phyloP scores from a whole-genome alignment of 768 basidiomycete species.

The Naganishia vishniacii region DNA sequence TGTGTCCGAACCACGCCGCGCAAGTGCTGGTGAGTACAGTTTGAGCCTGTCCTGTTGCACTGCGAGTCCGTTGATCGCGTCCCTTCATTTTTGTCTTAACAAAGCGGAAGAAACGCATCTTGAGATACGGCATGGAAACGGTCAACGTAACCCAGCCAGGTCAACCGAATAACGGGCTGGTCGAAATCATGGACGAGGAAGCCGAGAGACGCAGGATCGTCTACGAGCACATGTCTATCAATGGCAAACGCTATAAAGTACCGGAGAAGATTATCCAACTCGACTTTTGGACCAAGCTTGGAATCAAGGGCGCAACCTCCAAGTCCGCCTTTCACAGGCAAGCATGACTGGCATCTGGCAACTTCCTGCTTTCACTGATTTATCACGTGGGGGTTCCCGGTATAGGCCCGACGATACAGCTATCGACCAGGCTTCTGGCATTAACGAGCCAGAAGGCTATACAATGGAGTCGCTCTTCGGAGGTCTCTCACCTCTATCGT shows the following conservation, averaged over 20 bases:
- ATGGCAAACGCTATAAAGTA: constrained; percentile 78
- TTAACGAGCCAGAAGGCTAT: neutral
- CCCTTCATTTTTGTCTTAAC: neutral
- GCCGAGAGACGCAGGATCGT: constrained; percentile 28
- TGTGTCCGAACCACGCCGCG: constrained; percentile 91
- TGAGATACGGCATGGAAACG: constrained; percentile 61
- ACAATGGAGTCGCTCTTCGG: constrained; percentile 24
- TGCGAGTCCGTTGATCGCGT: neutral
- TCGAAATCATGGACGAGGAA: constrained; percentile 69
- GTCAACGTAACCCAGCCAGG: constrained; percentile 70
- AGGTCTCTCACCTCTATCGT: constrained; percentile 26
- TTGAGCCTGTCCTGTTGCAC: neutral
- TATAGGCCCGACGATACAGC: neutral
- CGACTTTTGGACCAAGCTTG: constrained; percentile 83
- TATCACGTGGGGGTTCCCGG: neutral
- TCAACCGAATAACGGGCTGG: constrained; percentile 83
- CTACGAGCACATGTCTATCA: constrained; percentile 45
- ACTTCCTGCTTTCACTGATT: neutral
- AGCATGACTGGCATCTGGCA: neutral
- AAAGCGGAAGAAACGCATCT: constrained; percentile 74
- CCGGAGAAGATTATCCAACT: constrained; percentile 86
- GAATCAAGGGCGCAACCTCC: constrained; percentile 12
- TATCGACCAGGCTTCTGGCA: neutral
- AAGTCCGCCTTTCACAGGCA: neutral
- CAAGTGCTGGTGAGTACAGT: constrained; percentile 52